phyloP scores from a whole-genome alignment of 352 stramenopile genomes.

The Globisporangium solare region DNA sequence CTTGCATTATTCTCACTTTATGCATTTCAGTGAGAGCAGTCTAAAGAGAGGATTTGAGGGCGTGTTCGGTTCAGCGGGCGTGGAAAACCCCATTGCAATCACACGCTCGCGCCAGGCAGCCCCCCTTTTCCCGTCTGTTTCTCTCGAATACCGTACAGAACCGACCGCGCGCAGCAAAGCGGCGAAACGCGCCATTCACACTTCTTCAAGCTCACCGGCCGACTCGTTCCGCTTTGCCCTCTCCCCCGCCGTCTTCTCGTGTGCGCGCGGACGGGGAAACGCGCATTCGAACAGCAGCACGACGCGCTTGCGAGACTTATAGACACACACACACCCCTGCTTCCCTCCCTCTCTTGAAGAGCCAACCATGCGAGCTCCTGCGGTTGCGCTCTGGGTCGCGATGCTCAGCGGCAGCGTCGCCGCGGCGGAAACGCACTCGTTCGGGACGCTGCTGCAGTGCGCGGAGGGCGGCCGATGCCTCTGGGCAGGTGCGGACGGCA shows the following conservation, averaged over 20 bases:
- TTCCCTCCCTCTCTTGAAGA: neutral
- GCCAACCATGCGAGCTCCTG: slow-evolving; percentile 1
- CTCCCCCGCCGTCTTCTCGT: too few relatives aligned
- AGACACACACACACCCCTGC: neutral
- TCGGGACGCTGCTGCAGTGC: slow-evolving; percentile 59
- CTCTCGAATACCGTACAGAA: too few relatives aligned
- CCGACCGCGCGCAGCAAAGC: too few relatives aligned
- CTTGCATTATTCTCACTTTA: too few relatives aligned
- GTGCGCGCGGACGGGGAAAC: neutral
- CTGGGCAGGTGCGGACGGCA: slow-evolving; percentile 44
- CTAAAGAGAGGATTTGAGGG: too few relatives aligned
- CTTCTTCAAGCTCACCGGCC: neutral
- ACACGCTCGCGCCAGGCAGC: too few relatives aligned
- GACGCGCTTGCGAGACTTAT: neutral
- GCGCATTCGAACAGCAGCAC: neutral
- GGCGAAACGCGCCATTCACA: neutral
- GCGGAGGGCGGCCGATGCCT: slow-evolving; percentile 26
- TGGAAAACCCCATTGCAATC: too few relatives aligned
- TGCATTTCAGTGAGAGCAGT: too few relatives aligned
- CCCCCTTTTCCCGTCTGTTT: too few relatives aligned
- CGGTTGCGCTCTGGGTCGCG: slow-evolving; percentile 8
- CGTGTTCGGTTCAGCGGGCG: too few relatives aligned
- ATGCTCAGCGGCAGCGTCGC: slow-evolving; percentile 8
- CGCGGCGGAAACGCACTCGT: slow-evolving; percentile 17
- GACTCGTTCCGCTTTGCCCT: neutral